Evolutionary conservation across 2,329 filamentous ascomycete genomes (phyloP).

Genomic region (Emmonsia crescens): DNA sequence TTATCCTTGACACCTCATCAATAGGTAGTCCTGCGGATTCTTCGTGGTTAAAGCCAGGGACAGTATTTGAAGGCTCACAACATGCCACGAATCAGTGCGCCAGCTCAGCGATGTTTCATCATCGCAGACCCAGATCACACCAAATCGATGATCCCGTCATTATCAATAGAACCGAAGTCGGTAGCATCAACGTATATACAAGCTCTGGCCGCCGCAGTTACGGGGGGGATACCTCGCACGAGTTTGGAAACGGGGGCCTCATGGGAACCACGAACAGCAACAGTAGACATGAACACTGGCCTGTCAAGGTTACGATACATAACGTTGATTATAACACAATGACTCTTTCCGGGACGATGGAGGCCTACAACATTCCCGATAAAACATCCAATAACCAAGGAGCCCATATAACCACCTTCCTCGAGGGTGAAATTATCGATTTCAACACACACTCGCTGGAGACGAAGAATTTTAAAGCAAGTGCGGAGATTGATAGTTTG

Average conservation of each 20-base stretch:
- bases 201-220: constrained; percentile 26
- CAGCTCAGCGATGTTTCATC: constrained; percentile 19
- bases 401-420: constrained; percentile 43
- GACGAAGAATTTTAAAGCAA: constrained; percentile 38
- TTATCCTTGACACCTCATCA: constrained; percentile 44
- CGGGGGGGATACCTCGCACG: constrained; percentile 21
- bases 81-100: constrained; percentile 37
- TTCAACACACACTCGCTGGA: constrained; percentile 42
- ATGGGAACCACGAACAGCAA: constrained; percentile 7
- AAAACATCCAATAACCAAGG: constrained; percentile 33
- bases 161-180: constrained; percentile 25
- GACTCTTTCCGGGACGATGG: constrained; percentile 58
- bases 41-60: constrained; percentile 53
- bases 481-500: constrained; percentile 35
- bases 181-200: constrained; percentile 28
- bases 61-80: constrained; percentile 51
- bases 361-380: constrained; percentile 56
- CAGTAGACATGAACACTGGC: constrained; percentile 41
- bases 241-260: constrained; percentile 11
- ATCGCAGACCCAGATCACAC: constrained; percentile 20
- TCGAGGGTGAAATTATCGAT: constrained; percentile 60
- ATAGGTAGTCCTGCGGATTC: constrained; percentile 43
- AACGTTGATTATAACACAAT: constrained; percentile 49
- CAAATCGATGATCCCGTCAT: constrained; percentile 24
- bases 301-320: constrained; percentile 56